Base-by-base conservation (phyloP, 345 rosid genomes). In the Boechera divaricarpa region DNA sequence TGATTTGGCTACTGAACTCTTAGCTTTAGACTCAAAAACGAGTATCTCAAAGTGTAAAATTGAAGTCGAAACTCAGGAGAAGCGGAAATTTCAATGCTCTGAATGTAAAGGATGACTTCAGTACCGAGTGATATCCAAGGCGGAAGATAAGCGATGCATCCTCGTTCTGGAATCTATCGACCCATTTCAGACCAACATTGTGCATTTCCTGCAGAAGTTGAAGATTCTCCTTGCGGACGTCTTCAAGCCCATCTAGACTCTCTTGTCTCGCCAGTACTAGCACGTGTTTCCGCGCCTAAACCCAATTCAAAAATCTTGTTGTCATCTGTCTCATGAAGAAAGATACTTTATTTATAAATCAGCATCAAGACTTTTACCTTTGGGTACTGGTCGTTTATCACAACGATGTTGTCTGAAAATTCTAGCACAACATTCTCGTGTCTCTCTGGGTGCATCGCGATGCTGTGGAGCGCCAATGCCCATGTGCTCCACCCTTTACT, bases 71-170 rank as follows among this genome's bases (percentile, higher is more conserved):
- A 49, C 16, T 42, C 35, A 44, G 4, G 63, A 38, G 28, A 39
- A 54, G 4, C 2, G 3, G n/a, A 54, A 39, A 68, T 7, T 8
- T 45, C 49, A 24, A 28, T 24, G 73, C 26, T 70, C 26, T 55
- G 64, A 65, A 47, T 47, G 67, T 13, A 28, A n/a, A 49, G 15
- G 51, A 48, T 68, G 68, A 54, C 6, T 35, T 12, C 61, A 83
- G 68, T 84, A 95, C 99, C 77, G 85, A 92, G 83, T 95, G 99
- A 80, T 90, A 95, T 54, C 99, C 99, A 48, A 95, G 93, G 72
- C 98, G 94, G 82, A 95, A 92, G 78, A 83, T 74, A 73, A 87
- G 77, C 41, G 97, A 86, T 0, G 88, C 76, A 78, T 92, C 94
- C 75, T 92, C 98, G 41, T 72, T 75, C 74, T 87, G 80, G 82